Evolutionary conservation across 768 basidiomycete species (phyloP), one percentile per base, ranked within the genome.

Genomic region (Lentinula sp.): DNA sequence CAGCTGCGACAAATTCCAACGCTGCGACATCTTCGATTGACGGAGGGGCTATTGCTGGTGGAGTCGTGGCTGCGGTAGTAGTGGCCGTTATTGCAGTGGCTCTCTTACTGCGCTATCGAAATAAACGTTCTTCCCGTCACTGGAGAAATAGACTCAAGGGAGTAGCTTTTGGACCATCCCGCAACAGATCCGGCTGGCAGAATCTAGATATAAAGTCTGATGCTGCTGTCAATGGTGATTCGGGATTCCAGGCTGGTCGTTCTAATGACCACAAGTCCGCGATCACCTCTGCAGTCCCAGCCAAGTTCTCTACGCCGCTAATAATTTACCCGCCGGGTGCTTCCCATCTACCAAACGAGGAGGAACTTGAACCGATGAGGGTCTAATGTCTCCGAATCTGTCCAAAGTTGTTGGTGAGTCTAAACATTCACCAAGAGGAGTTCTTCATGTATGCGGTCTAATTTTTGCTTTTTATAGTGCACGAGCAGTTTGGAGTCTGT

Each of bases 101-200:
- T 9, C 39, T 61, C 60, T 16, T 53, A 16, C 6, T 61, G 18
- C 41, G 60, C 35, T 15, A 54, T 39, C 53, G 53, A 6, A 54
- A 54, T 10, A 54, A 54, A 36, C 36, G 37, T 20, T 63, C 62
- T 46, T 57, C 57, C 15, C 52, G 53, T 32, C 66, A 64, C 48
- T 65, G 66, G 61, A 60, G 63, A 18, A 64, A 62, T 37, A 61
- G 63, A 41, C 20, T 46, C 28, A 39, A 37, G 33, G n/a, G n/a
- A 15, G 50, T 10, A 10, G 50, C 33, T 15, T 6, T 39, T 7
- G 37, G 35, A 20, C 36, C 37, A 23, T 12, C 39, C 53, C 10
- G 9, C 9, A 10, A 54, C 20, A 57, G 59, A 9, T 48, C 46
- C n/a, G 23, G 23, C 16, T 66, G 63, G 61, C 55, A 53, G 55